Evolutionary conservation across 805 yeast genomes (phyloP).

Genomic region (Clavispora phyllophila): DNA sequence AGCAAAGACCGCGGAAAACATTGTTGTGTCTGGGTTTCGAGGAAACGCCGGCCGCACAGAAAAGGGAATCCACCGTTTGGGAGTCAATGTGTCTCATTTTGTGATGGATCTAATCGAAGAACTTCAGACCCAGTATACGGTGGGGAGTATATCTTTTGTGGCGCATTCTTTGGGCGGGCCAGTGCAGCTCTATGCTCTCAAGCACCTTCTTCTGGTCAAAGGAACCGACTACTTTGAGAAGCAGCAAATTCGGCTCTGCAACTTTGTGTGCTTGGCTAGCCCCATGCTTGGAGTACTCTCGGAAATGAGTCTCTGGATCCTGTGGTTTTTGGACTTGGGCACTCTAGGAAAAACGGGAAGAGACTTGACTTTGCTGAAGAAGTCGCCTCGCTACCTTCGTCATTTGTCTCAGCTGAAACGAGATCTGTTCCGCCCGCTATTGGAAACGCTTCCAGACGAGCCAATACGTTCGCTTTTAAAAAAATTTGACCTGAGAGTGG

Average conservation of each 20-base stretch:
- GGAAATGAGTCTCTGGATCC: slow-evolving; percentile 35
- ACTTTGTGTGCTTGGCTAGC: slow-evolving; percentile 37
- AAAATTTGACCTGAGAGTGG: slow-evolving; percentile 28
- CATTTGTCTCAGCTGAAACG: slow-evolving; percentile 6
- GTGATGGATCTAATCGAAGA: slow-evolving; percentile 24
- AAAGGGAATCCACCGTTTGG: slow-evolving; percentile 34
- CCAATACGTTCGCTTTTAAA: slow-evolving; percentile 29
- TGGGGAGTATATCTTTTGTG: slow-evolving; percentile 33
- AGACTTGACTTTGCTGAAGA: slow-evolving; percentile 36
- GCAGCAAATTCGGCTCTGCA: slow-evolving; percentile 24
- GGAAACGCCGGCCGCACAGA: slow-evolving; percentile 42
- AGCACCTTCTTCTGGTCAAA: slow-evolving; percentile 26
- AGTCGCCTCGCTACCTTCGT: slow-evolving; percentile 20
- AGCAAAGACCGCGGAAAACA: slow-evolving; percentile 23
- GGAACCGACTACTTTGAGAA: slow-evolving; percentile 28
- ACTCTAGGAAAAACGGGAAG: slow-evolving; percentile 43
- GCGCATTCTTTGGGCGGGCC: slow-evolving; percentile 44
- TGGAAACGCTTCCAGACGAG: slow-evolving; percentile 38
- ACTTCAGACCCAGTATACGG: slow-evolving; percentile 9
- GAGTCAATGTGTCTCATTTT: slow-evolving; percentile 27
- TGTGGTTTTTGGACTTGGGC: slow-evolving; percentile 41
- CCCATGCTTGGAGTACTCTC: slow-evolving; percentile 39
- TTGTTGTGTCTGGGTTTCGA: slow-evolving; percentile 32
- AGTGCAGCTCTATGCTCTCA: slow-evolving; percentile 38
- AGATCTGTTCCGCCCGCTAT: slow-evolving; percentile 26